A percentile compares a stretch with the other conserved stretches of the same genome.
phyloP scores from a whole-genome alignment of 495 filamentous ascomycete genomes.

The Rusavskia elegans region DNA sequence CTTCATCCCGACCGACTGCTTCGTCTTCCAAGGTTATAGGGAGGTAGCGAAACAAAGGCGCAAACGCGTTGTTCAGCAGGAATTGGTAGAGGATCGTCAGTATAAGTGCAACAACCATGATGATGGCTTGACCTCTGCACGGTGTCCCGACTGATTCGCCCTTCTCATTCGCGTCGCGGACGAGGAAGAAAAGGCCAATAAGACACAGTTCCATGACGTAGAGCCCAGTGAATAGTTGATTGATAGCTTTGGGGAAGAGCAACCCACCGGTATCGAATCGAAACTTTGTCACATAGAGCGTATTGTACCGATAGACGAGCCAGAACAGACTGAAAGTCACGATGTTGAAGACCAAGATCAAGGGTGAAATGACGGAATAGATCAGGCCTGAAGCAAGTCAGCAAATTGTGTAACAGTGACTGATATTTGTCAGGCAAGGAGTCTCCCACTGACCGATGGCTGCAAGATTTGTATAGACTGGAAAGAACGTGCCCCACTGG shows the following conservation, averaged over 20 bases:
- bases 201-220: constrained; percentile 91
- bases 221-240: constrained; percentile 86
- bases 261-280: constrained; percentile 83
- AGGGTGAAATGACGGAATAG: constrained; percentile 76
- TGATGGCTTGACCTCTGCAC: constrained; percentile 70
- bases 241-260: constrained; percentile 83
- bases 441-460: constrained; percentile 50
- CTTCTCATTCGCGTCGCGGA: constrained; percentile 39
- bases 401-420: not conserved
- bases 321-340: constrained; percentile 90
- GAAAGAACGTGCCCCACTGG: constrained; percentile 88
- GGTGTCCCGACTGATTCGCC: constrained; percentile 21
- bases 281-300: constrained; percentile 89
- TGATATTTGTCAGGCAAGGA: no score
- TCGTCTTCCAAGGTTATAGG: constrained; percentile 95
- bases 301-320: constrained; percentile 93
- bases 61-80: constrained; percentile 71
- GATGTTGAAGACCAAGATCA: constrained; percentile 87
- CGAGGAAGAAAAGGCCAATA: constrained; percentile 83
- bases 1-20: constrained; percentile 73
- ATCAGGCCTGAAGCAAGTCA: constrained; percentile 43
- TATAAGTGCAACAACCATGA: constrained; percentile 64
- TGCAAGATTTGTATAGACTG: constrained; percentile 87
- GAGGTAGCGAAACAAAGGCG: constrained; percentile 72
- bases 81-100: constrained; percentile 70